Evolutionary conservation across 2,329 filamentous ascomycete species (phyloP).

Genomic region (Beauveria scarabaeidicola): DNA sequence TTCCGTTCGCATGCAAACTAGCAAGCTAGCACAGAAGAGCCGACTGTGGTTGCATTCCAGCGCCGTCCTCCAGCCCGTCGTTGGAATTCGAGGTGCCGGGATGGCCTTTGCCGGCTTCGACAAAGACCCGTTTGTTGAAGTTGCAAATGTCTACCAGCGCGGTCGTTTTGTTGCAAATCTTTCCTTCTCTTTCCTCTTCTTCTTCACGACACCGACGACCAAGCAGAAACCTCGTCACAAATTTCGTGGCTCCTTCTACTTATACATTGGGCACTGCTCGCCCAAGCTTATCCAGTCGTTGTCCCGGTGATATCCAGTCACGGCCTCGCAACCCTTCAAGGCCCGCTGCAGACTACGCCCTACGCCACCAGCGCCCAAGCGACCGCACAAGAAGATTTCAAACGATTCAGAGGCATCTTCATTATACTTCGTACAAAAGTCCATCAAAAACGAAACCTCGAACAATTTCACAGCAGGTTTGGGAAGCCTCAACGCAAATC

Average conservation of each 20-base stretch:
- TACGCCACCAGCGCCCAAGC: background rate
- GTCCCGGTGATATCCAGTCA: background rate
- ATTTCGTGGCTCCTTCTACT: background rate
- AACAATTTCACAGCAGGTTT: no score
- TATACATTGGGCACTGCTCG: background rate
- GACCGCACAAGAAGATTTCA: background rate
- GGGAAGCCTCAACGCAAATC: background rate
- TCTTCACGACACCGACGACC: background rate
- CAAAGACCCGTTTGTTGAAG: background rate
- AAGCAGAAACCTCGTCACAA: background rate
- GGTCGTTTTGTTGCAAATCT: background rate
- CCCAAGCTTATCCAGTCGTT: background rate
- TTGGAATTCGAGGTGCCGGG: slow-evolving; percentile 5
- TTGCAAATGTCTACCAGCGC: background rate
- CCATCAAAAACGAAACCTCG: no score
- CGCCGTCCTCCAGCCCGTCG: background rate
- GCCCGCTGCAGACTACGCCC: background rate
- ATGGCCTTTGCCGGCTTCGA: background rate
- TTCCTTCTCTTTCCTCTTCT: background rate
- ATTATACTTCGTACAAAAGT: no score
- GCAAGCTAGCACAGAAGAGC: background rate
- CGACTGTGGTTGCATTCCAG: slow-evolving; percentile 6
- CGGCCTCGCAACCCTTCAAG: background rate
- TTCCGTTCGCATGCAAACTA: background rate
- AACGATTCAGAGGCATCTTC: background rate